Evolutionary conservation across 208 protist species (phyloP).

Genomic region (Porcisia deanei): DNA sequence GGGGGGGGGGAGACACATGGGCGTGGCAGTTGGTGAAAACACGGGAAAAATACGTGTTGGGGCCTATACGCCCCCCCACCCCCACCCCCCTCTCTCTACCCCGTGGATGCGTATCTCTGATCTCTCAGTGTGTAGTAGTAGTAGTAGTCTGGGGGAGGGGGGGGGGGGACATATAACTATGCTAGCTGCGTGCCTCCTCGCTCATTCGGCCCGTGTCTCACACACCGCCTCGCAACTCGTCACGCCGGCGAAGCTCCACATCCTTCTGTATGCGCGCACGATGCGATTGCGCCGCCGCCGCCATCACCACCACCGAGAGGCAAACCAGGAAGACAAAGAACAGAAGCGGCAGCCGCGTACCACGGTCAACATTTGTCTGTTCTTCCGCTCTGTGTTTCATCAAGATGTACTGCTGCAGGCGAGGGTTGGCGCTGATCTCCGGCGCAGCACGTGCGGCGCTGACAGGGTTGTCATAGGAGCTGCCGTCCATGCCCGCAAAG

Average conservation of each 20-base stretch:
- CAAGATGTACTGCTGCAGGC: conserved; percentile 42
- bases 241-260: conserved; percentile 6
- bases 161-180: background rate
- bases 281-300: conserved; percentile 6
- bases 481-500: conserved; percentile 54
- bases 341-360: conserved; percentile 22
- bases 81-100: too few species aligned
- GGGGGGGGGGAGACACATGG: too few species aligned
- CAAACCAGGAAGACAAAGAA: conserved; percentile 22
- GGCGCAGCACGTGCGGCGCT: conserved; percentile 29
- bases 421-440: conserved; percentile 28
- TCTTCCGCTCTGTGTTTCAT: conserved; percentile 44
- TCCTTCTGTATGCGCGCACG: conserved; percentile 14
- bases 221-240: conserved; percentile 24
- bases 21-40: too few species aligned
- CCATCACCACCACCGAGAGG: conserved; percentile 9
- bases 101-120: background rate
- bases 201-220: background rate
- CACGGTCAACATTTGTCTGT: conserved; percentile 42
- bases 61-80: too few species aligned
- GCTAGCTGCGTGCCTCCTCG: background rate
- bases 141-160: background rate
- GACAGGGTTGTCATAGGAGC: conserved; percentile 36
- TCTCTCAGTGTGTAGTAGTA: background rate
- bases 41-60: too few species aligned